Evolutionary conservation across 2,329 filamentous ascomycete genomes (phyloP), one percentile per base, ranked within the genome.

Genomic region (Magnaporthales sp.): DNA sequence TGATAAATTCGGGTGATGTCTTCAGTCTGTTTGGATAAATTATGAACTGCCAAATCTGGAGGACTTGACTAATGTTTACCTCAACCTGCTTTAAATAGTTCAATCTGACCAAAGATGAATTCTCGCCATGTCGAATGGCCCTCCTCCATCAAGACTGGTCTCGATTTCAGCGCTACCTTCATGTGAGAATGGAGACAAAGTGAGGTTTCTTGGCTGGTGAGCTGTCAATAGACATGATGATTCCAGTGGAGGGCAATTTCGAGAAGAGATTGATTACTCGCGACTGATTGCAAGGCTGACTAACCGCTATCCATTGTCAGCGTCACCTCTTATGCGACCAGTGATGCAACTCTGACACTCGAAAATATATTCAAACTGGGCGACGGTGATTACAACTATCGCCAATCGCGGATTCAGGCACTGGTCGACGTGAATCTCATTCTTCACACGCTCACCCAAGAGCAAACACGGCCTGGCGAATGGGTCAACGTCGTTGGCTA

Each of bases 401-500:
- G 72, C 22, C 74, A 73, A 62, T 75, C 75, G 66, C 75, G 78
- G 61, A 77, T 83, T 56, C 77, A 77, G 63, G 89, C 86, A 1
- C 74, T 80, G 51, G 91, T 96, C 46, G 86, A 95, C 72, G 83
- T 96, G 68, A 83, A 86, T 65, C 85, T 93, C 70, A 77, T 96
- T 2, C 82, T 96, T 5, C 84, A 88, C 72, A 83, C 79, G 10
- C 78, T 95, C 67, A 86, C 84, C 24, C 77, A 83, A 26, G 83
- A 88, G 67, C 82, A 91, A 64, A 83, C 90, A 65, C 83, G 87
- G 64, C 79, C 90, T 29, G 94, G 94, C n/a, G 84, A 89, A 68
- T 97, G 93, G 93, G 77, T 97, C 64, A 96, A 97, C 74, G 83
- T 97, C 3, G 86, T 97, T 70, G 94, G 93, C 6, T 96, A 96